phyloP scores from a whole-genome alignment of 495 filamentous ascomycete species.

The Alectoria sarmentosa region DNA sequence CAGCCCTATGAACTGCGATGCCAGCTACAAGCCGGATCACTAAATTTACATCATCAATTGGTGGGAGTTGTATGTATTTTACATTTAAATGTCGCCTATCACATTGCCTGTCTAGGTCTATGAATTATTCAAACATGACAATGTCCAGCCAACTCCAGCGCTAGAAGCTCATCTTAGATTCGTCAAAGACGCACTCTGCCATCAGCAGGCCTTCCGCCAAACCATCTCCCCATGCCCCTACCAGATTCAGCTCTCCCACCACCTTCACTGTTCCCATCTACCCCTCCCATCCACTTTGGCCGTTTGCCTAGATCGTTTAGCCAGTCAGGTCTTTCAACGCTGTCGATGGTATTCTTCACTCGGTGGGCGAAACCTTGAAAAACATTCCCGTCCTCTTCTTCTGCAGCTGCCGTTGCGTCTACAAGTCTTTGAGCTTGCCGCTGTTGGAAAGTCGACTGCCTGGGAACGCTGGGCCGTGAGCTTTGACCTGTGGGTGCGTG shows the following conservation, averaged over 20 bases:
- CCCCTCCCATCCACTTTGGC: conserved; percentile 78
- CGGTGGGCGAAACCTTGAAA: conserved; percentile 77
- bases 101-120: not conserved
- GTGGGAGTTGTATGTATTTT: not conserved
- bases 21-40: too few species aligned
- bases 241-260: conserved; percentile 35
- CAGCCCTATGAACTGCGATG: conserved; percentile 13
- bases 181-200: conserved; percentile 36
- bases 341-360: conserved; percentile 86
- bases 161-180: conserved; percentile 20
- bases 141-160: conserved; percentile 27
- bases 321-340: conserved; percentile 74
- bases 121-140: not conserved
- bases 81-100: too few species aligned
- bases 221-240: conserved; percentile 41
- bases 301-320: conserved; percentile 57
- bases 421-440: conserved; percentile 28
- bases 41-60: too few species aligned
- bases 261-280: conserved; percentile 33
- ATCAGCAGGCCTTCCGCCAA: conserved; percentile 48
- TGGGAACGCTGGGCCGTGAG: conserved; percentile 11
- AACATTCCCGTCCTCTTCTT: conserved; percentile 69
- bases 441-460: conserved; percentile 12
- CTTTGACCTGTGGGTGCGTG: not conserved
- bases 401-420: conserved; percentile 39